phyloP scores from a whole-genome alignment of 305 asterid genomes.

The Galium porrigens region DNA sequence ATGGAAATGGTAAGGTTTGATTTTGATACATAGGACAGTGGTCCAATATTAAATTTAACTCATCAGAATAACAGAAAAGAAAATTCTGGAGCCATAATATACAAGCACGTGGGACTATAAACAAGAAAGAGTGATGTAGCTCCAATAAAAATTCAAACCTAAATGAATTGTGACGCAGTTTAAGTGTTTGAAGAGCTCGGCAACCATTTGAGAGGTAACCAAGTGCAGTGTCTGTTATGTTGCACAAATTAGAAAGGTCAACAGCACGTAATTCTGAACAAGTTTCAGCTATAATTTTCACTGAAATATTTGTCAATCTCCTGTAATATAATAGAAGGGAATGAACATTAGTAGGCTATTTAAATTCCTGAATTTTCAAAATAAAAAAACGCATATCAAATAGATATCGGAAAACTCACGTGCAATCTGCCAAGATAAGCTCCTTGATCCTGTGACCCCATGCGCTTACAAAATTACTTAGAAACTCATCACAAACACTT shows the following conservation, averaged over 20 bases:
- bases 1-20: neutral
- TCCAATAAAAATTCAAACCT: constrained; percentile 27
- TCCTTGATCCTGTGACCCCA: constrained; percentile 67
- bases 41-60: neutral
- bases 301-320: constrained; percentile 53
- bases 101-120: neutral
- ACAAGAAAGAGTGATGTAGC: neutral
- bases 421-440: constrained; percentile 59
- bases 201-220: constrained; percentile 82
- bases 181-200: constrained; percentile 42
- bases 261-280: constrained; percentile 47
- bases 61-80: neutral
- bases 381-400: neutral
- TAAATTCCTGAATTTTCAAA: constrained; percentile 1
- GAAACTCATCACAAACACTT: constrained; percentile 56
- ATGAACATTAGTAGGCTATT: neutral
- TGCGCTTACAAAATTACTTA: constrained; percentile 28
- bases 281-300: constrained; percentile 41
- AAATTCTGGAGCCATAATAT: neutral
- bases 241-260: constrained; percentile 47
- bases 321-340: constrained; percentile 28
- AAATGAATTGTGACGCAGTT: constrained; percentile 49
- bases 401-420: constrained; percentile 29
- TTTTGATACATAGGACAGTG: neutral
- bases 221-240: constrained; percentile 62